Evolutionary conservation across 2,329 filamentous ascomycete species (phyloP), one percentile per base, ranked within the genome.

Genomic region (Lasiodiplodia gonubiensis): DNA sequence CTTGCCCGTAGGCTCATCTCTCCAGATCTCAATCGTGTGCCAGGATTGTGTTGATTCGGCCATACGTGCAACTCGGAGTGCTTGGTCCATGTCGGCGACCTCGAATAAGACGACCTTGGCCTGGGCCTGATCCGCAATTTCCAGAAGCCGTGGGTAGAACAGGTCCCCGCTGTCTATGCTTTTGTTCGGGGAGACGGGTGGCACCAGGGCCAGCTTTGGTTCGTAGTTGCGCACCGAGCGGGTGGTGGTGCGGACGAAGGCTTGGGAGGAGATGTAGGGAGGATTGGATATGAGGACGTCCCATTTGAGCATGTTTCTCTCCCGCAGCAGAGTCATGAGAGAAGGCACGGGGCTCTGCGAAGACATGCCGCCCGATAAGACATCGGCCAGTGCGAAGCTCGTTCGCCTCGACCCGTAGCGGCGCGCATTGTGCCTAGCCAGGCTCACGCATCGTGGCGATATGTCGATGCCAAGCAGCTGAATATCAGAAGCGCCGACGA

Each of bases 181-280:
- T 18, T 25, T 8, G 23, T 27, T 21, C 8, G n/a, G n/a, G 25
- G 63, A 53, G 2, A 23, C 16, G 10, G 74, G 69, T 54, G 69
- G 69, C 7, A 98, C 92, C 16, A 98, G 83, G 0, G 95, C 95
- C 14, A 92, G 79, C 70, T 82, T 86, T 3, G 95, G 95, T 79
- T 99, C 95, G 75, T 88, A 93, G 54, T 88, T 88, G 18, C 93
- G 87, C 35, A 97, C 94, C 14, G 92, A 94, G 30, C 89, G 86
- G 1, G 85, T 83, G 1, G 90, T 93, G 21, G 87, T 86, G 48
- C 79, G 84, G 48, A 83, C 79, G 73, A 92, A 93, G 8, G 86
- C 86, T 3, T 76, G 71, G 0, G 83, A 80, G 2, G 93, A 96
- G 61, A 98, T 90, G 76, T 98, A 98, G 0, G 95, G 95, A 18